Base-by-base conservation (phyloP, 1,284 basidiomycete species). In the Fomitopsis betulina region DNA sequence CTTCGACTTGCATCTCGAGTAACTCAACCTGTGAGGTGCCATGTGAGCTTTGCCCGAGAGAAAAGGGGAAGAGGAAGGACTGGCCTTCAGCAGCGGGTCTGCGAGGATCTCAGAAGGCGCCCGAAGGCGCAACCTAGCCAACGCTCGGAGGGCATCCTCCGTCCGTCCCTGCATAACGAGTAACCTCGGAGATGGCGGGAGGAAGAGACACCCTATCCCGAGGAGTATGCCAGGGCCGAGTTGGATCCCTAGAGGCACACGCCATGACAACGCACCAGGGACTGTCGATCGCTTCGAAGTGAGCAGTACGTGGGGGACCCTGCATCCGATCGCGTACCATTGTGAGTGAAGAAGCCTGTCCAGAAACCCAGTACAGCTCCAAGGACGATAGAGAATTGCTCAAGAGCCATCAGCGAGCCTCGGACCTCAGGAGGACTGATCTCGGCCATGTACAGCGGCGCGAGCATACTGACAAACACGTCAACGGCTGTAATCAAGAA, bases 291-390 rank as follows among this genome's bases (percentile, higher is more conserved):
- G 15, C 15, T 15, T 51, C n/a, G 23, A n/a, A 10, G 33, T 19
- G 33, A 25, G 37, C 19, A 5, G 2, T 15, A n/a, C n/a, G n/a
- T 30, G 21, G 15, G 13, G 25, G 37, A 40, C 12, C 10, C 30
- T n/a, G 52, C 33, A 52, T 43, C 30, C 23, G 13, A 52, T 27
- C 2, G 73, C 83, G 43, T 65, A 88, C 87, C 71, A 37, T 79
- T 72, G 23, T 90, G 82, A 0, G 90, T 92, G 51, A 82, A 70
- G 67, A 89, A 93, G 0, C 90, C 90, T 6, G 83, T 80, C 91
- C 91, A 93, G 66, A 92, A 93, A 2, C 90, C 89, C 12, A 90
- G 71, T 0, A 91, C 87, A 10, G 90, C 88, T 2, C 90, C 89
- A 0, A 88, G 71, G 13, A 91, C 89, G 57, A 93, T 92, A 23